Percentiles rank a stretch among this genome's conserved stretches.
Conservation (phyloP, 1,284 basidiomycete genomes). For the Earliella scabrosa region DNA sequence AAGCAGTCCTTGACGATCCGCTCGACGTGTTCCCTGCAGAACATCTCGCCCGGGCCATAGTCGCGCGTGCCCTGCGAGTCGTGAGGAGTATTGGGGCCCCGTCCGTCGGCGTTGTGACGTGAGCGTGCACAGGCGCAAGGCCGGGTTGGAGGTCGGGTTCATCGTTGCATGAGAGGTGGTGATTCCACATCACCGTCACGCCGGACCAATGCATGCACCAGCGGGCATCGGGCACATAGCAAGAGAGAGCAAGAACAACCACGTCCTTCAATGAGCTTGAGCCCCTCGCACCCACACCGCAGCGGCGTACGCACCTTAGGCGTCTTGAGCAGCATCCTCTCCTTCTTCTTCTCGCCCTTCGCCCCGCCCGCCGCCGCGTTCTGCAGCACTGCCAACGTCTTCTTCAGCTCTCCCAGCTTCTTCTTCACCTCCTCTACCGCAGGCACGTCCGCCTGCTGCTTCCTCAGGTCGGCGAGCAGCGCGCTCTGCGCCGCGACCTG, state of each 20-base stretch:
- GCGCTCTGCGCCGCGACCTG: slow-evolving; percentile 59
- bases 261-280: slow-evolving; percentile 30
- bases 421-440: slow-evolving; percentile 68
- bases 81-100: background rate
- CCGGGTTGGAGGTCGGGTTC: too few species aligned
- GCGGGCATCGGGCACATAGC: too few species aligned
- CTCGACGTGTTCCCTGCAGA: slow-evolving; percentile 91
- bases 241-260: background rate
- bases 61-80: slow-evolving; percentile 87
- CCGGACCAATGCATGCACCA: background rate
- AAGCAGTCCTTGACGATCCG: slow-evolving; percentile 89
- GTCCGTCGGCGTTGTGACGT: too few species aligned
- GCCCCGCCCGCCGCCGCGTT: slow-evolving; percentile 42
- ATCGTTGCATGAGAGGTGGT: too few species aligned
- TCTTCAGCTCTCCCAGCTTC: slow-evolving; percentile 73
- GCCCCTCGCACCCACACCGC: slow-evolving; percentile 5
- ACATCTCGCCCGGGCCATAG: slow-evolving; percentile 94
- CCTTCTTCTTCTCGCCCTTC: slow-evolving; percentile 46
- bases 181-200: too few species aligned
- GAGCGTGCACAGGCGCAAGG: too few species aligned
- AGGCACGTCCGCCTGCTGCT: slow-evolving; percentile 52
- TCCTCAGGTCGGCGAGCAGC: slow-evolving; percentile 62
- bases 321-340: slow-evolving; percentile 70
- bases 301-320: slow-evolving; percentile 63
- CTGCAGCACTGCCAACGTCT: slow-evolving; percentile 50